phyloP scores from a whole-genome alignment of 169 alveolate species.

The Cryptosporidium bovis region DNA sequence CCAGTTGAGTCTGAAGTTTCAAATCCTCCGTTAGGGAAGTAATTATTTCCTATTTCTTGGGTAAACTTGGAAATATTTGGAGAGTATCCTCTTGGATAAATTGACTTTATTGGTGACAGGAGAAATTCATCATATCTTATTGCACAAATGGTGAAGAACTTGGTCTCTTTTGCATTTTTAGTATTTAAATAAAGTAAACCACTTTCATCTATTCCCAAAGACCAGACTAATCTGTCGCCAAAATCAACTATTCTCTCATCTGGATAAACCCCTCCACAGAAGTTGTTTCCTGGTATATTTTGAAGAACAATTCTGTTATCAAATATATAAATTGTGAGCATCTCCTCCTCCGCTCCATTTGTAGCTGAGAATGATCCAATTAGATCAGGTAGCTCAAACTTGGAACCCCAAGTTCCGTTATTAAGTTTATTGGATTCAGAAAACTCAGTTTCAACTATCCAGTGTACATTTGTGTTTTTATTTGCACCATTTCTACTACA shows the following conservation, averaged over 20 bases:
- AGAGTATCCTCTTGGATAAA: constrained; percentile 63
- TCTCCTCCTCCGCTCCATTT: not conserved
- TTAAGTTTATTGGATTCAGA: not conserved
- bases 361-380: not conserved
- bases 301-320: constrained; percentile 53
- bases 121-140: not conserved
- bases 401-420: constrained; percentile 57
- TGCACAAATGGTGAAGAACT: constrained; percentile 33
- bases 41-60: constrained; percentile 1
- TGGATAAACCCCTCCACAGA: constrained; percentile 57
- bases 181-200: constrained; percentile 22
- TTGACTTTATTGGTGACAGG: not conserved
- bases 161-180: not conserved
- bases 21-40: constrained; percentile 52
- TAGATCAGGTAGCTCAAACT: constrained; percentile 26
- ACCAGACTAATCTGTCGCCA: constrained; percentile 33
- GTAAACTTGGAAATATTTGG: constrained; percentile 23
- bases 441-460: constrained; percentile 9
- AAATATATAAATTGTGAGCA: constrained; percentile 22
- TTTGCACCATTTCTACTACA: constrained; percentile 14
- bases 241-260: not conserved
- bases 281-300: constrained; percentile 12
- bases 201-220: constrained; percentile 25
- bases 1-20: constrained; percentile 3
- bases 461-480: not conserved